A percentile compares a stretch with the other conserved stretches of the same genome.
Evolutionary conservation across 2,329 filamentous ascomycete genomes (phyloP).

Genomic region (Cercospora berteroae): DNA sequence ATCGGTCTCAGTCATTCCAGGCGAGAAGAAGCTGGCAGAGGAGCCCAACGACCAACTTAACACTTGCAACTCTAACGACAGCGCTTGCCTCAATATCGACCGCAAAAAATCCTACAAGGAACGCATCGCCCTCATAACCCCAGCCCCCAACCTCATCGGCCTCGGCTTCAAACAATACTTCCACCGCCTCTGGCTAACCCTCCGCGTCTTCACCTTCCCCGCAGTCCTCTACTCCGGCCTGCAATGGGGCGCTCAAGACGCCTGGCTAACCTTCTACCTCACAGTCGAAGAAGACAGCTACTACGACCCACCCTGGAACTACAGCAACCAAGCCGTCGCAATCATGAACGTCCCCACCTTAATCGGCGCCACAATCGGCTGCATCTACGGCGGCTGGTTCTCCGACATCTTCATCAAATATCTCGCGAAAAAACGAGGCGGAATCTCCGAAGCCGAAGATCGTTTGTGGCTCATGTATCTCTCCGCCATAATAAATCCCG

Average conservation of each 20-base stretch:
- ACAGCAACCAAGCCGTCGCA: constrained; percentile 53
- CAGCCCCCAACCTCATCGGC: constrained; percentile 54
- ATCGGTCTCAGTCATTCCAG: neutral
- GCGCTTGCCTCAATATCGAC: constrained; percentile 16
- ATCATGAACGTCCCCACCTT: constrained; percentile 59
- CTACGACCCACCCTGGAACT: constrained; percentile 55
- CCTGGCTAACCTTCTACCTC: constrained; percentile 60
- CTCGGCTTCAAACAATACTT: constrained; percentile 56
- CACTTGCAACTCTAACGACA: constrained; percentile 11
- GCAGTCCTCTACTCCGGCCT: constrained; percentile 58
- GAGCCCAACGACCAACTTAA: neutral
- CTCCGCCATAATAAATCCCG: constrained; percentile 51
- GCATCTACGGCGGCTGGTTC: constrained; percentile 57
- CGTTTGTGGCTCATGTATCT: constrained; percentile 54
- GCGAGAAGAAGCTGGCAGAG: constrained; percentile 21
- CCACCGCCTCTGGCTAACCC: constrained; percentile 53
- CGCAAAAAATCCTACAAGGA: constrained; percentile 53
- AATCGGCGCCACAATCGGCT: constrained; percentile 56
- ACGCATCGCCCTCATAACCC: constrained; percentile 57
- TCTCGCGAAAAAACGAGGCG: constrained; percentile 54
- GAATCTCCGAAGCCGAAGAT: constrained; percentile 57
- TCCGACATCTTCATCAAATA: constrained; percentile 57
- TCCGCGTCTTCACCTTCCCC: constrained; percentile 58
- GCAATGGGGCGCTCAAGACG: constrained; percentile 60
- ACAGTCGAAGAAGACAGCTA: constrained; percentile 59